Evolutionary conservation across 805 yeast genomes (phyloP), one percentile per base, ranked within the genome.

Genomic region (Grigorovia transvaalensis): DNA sequence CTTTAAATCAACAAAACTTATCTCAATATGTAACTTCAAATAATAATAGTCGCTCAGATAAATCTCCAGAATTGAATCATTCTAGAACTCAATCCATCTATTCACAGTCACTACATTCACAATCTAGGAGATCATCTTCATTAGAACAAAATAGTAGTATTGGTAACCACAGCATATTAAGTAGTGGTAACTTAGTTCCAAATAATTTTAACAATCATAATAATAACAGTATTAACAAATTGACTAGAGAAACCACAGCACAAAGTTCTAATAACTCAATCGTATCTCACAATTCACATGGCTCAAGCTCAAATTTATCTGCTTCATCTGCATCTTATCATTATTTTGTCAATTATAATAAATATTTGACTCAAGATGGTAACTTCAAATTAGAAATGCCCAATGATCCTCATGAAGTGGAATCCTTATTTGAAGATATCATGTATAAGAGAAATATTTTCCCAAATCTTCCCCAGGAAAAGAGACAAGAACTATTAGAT

Each of bases 371-470:
- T 2, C 50, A 62, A 6, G 70, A 67, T 53, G 72, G 70, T 1
- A 57, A 60, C 50, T 58, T 58, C 5, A 61, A 55, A 54, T 66
- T 86, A 48, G 90, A 85, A 50, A 83, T 78, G 60, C 96, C 96
- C 0, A 66, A 70, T 8, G 80, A 84, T 57, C 79, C 75, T 11
- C 70, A 73, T 55, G 88, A 81, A 55, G 79, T 90, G 18, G 91
- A 88, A 59, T 72, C 75, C 52, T 72, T 85, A 79, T 89, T 88
- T 64, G 76, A 80, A 50, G 89, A 84, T 53, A 77, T 90, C 54
- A 85, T 90, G 91, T 82, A 79, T 50, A 81, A 82, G 59, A 79
- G 96, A 60, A 95, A 90, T 64, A 62, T 66, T 17, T 85, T 88
- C 68, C 80, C 75, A 54, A 70, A 75, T 44, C 70, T 85, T 35